phyloP scores from a whole-genome alignment of 2,329 filamentous ascomycete genomes.

The Cercospora beticola region DNA sequence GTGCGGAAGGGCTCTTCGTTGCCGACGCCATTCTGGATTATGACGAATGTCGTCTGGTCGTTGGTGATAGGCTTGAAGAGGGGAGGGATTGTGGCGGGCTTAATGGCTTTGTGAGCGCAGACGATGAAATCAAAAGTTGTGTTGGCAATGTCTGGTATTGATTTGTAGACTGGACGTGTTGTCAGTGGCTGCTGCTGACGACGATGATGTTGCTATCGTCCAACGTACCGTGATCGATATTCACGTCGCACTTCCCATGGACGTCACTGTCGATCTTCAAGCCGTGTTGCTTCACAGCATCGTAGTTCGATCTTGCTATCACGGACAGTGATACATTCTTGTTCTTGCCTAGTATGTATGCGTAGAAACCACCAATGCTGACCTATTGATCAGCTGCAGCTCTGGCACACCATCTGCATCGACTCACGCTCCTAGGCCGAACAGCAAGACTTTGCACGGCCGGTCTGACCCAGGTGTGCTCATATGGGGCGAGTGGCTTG shows the following conservation, averaged over 20 bases:
- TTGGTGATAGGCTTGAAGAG: constrained; percentile 43
- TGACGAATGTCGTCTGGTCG: constrained; percentile 54
- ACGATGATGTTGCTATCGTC: neutral
- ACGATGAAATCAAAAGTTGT: constrained; percentile 49
- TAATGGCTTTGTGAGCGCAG: constrained; percentile 49
- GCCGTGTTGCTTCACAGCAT: constrained; percentile 44
- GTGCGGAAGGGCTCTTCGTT: constrained; percentile 58
- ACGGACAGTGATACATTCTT: constrained; percentile 45
- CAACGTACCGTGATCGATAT: constrained; percentile 25
- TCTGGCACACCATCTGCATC: neutral
- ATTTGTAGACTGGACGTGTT: constrained; percentile 42
- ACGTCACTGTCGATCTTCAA: constrained; percentile 45
- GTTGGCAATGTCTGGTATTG: constrained; percentile 34
- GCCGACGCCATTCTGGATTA: constrained; percentile 64
- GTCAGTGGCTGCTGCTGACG: neutral
- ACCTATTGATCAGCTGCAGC: neutral
- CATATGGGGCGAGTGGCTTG: constrained; percentile 1
- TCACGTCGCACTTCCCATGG: constrained; percentile 42
- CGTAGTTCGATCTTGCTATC: constrained; percentile 49
- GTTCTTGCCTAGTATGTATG: constrained; percentile 52
- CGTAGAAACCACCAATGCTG: constrained; percentile 60
- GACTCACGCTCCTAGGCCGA: constrained; percentile 56
- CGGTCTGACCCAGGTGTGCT: constrained; percentile 10
- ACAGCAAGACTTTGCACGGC: constrained; percentile 46
- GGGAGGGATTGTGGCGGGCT: constrained; percentile 38